Evolutionary conservation across 768 basidiomycete genomes (phyloP).

Genomic region (Psilocybe subaeruginosa): DNA sequence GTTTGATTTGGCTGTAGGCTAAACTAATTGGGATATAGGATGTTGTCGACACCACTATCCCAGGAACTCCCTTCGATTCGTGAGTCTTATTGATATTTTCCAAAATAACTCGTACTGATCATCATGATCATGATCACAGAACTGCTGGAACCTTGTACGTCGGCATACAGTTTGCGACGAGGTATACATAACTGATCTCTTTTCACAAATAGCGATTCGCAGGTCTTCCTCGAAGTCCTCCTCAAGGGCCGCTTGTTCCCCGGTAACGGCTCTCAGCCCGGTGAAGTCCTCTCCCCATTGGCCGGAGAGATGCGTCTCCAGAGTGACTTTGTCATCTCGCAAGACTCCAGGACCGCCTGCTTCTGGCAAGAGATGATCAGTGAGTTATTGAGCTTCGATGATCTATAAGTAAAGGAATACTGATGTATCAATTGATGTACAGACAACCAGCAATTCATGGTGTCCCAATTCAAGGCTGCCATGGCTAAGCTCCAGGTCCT

Average conservation of each 20-base stretch:
- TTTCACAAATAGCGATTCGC: slow-evolving; percentile 26
- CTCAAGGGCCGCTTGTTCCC: slow-evolving; percentile 23
- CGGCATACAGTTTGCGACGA: neutral
- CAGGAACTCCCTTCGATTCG: slow-evolving; percentile 38
- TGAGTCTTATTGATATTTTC: neutral
- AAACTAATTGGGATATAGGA: slow-evolving; percentile 12
- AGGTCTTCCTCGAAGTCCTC: slow-evolving; percentile 37
- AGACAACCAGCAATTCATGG: slow-evolving; percentile 27
- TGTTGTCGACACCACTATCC: slow-evolving; percentile 25
- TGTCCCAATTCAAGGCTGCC: slow-evolving; percentile 28
- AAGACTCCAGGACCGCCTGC: slow-evolving; percentile 24
- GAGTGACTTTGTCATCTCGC: slow-evolving; percentile 32
- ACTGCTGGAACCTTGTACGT: slow-evolving; percentile 30
- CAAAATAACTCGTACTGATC: neutral
- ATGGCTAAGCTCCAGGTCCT: slow-evolving; percentile 36
- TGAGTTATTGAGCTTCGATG: neutral
- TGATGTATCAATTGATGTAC: neutral
- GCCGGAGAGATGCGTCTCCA: slow-evolving; percentile 42
- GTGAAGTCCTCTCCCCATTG: slow-evolving; percentile 35
- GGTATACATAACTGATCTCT: neutral
- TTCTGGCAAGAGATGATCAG: slow-evolving; percentile 24
- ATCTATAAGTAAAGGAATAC: neutral
- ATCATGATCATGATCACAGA: neutral
- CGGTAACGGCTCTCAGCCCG: slow-evolving; percentile 20
- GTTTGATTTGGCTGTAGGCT: neutral